Evolutionary conservation across 345 rosid species (phyloP).

Genomic region (Aquilaria sinensis): DNA sequence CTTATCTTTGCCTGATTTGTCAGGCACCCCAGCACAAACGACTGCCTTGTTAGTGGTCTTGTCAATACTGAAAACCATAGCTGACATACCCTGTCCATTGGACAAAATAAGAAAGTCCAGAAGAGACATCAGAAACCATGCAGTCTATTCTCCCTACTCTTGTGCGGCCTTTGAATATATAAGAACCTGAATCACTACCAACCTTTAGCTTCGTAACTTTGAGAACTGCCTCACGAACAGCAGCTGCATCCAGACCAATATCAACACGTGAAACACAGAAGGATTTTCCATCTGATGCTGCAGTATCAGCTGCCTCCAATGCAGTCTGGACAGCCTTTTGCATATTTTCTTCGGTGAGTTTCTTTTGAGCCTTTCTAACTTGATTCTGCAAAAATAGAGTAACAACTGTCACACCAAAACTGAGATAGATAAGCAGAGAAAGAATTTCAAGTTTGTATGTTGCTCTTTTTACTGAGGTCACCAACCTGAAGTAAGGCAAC

Average conservation of each 20-base stretch:
- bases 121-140: not conserved
- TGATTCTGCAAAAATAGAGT: constrained; percentile 37
- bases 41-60: constrained; percentile 78
- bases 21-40: constrained; percentile 89
- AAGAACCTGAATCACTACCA: not conserved
- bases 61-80: constrained; percentile 86
- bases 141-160: too few relatives aligned
- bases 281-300: constrained; percentile 61
- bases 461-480: constrained; percentile 1
- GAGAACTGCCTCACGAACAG: constrained; percentile 87
- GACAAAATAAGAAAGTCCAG: not conserved
- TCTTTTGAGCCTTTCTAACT: constrained; percentile 77
- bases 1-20: constrained; percentile 45
- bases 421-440: not conserved
- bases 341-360: constrained; percentile 76
- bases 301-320: constrained; percentile 55
- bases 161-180: too few relatives aligned
- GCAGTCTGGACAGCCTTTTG: constrained; percentile 65
- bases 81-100: constrained; percentile 59
- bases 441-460: not conserved
- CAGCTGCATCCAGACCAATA: constrained; percentile 86
- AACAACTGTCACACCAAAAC: not conserved
- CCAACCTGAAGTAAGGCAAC: constrained; percentile 67
- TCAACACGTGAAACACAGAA: constrained; percentile 71
- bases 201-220: constrained; percentile 82